Conservation (phyloP, 805 yeast genomes). For the Ascoidea tarda region DNA sequence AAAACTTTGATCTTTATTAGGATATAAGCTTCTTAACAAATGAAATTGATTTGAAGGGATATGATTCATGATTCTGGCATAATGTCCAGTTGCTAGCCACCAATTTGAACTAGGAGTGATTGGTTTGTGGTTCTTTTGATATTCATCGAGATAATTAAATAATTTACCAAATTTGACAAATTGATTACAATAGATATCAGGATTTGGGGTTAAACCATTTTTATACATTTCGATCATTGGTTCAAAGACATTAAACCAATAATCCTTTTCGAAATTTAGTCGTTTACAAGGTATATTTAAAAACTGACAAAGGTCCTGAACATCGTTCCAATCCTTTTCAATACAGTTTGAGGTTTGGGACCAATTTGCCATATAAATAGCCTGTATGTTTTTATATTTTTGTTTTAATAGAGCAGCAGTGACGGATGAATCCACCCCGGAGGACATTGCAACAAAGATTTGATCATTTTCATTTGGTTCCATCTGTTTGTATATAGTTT, state of each 20-base stretch:
- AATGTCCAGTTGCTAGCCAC: slow-evolving; percentile 91
- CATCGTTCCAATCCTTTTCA: slow-evolving; percentile 85
- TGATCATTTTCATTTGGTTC: slow-evolving; percentile 39
- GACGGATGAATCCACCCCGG: slow-evolving; percentile 93
- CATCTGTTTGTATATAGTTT: slow-evolving; percentile 18
- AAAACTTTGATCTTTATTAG: slow-evolving; percentile 78
- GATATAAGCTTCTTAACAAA: slow-evolving; percentile 43
- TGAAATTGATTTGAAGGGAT: slow-evolving; percentile 21
- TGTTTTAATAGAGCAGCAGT: slow-evolving; percentile 56
- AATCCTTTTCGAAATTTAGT: slow-evolving; percentile 78
- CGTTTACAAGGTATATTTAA: slow-evolving; percentile 57
- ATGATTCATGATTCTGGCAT: slow-evolving; percentile 37
- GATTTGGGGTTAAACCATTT: slow-evolving; percentile 80
- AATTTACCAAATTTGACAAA: slow-evolving; percentile 80
- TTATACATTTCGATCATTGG: slow-evolving; percentile 76
- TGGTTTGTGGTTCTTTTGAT: neutral
- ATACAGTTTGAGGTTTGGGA: slow-evolving; percentile 50
- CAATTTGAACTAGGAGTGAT: slow-evolving; percentile 25
- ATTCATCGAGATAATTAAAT: slow-evolving; percentile 30
- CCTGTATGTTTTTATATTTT: slow-evolving; percentile 45
- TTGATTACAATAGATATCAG: slow-evolving; percentile 81
- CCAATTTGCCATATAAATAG: slow-evolving; percentile 95
- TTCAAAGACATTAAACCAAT: slow-evolving; percentile 84
- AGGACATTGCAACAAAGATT: slow-evolving; percentile 82
- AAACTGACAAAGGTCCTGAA: slow-evolving; percentile 43